A percentile compares a stretch with the other conserved stretches of the same genome.
phyloP scores from a whole-genome alignment of 345 rosid genomes.

The Hypericum androsaemum region DNA sequence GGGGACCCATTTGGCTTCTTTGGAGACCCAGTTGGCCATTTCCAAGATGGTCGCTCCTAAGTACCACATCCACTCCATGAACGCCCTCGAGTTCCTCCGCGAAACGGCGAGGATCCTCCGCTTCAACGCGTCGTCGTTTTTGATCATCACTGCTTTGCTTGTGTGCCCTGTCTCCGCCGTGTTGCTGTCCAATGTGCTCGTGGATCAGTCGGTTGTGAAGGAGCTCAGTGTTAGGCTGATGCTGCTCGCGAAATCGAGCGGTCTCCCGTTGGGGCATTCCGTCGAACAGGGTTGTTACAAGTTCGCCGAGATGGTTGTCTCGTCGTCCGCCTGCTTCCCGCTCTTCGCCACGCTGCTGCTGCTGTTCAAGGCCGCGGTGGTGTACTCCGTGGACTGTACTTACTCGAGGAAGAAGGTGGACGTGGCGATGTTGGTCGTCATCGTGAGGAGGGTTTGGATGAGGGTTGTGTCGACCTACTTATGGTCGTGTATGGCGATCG shows the following conservation, averaged over 20 bases:
- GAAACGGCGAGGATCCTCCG: conserved; percentile 82
- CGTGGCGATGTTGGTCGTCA: conserved; percentile 34
- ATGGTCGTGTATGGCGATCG: conserved; percentile 52
- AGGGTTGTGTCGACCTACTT: conserved; percentile 53
- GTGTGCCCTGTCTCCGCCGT: conserved; percentile 80
- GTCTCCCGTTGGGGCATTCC: conserved; percentile 56
- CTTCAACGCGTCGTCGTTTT: conserved; percentile 50
- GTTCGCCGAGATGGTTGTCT: conserved; percentile 57
- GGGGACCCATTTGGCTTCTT: conserved; percentile 23
- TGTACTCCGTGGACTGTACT: conserved; percentile 76
- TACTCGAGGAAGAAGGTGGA: conserved; percentile 47
- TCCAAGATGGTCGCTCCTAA: conserved; percentile 9
- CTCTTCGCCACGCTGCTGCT: conserved; percentile 51
- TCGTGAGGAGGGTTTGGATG: conserved; percentile 52
- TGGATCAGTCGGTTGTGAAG: conserved; percentile 54
- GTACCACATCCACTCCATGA: conserved; percentile 48
- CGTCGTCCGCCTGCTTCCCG: conserved; percentile 68
- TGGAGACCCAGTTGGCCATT: conserved; percentile 32
- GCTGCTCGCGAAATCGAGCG: conserved; percentile 60
- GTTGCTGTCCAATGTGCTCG: conserved; percentile 52
- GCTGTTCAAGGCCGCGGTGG: conserved; percentile 64
- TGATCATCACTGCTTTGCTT: conserved; percentile 44
- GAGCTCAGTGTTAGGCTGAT: conserved; percentile 45
- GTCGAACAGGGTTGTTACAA: conserved; percentile 54
- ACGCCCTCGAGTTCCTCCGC: conserved; percentile 74